Base-by-base conservation (phyloP, 192 early-diverging fungal species). In the Backusella tarrabulga region DNA sequence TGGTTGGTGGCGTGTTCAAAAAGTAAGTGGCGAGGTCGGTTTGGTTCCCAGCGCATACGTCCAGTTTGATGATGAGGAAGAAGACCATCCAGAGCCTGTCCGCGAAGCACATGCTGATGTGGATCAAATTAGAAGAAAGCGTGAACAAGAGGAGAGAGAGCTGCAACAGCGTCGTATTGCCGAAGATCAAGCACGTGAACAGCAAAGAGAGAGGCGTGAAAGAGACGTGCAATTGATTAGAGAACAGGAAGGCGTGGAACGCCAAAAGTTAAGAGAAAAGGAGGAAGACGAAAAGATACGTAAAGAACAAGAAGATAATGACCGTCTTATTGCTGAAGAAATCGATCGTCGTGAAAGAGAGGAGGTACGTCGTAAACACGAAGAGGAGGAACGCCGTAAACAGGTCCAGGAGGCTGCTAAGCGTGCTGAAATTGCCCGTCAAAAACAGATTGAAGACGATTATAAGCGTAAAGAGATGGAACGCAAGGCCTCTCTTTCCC, bases 31-130 rank as follows among this genome's bases (percentile, higher is more conserved):
- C 3, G 54, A 78, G 9, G 67, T 88, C 40, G 97, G 97, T 9
- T 89, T 99, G 40, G 93, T 97, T 3, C 97, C 97, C 4, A 90
- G 93, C 12, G 86, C 90, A 4, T 99, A 98, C 77, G 74, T 99
- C 9, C 89, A 81, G 66, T 77, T 81, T 34, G 29, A 74, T 69
- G 85, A 86, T 1, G 76, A 78, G 42, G 73, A 77, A 41, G 34
- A 40, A 1, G 60, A 67, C 63, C 76, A 68, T 2, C 75, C 79
- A 36, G 76, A 40, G 38, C 79, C 23, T 8, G 32, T 73, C 4
- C 21, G 14, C 34, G 74, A 75, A 44, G 74, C 75, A 38, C 54
- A 67, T 60, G 76, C 63, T 7, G 68, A 41, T 41, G 68, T 70
- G 38, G 71, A 72, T 32, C 29, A 50, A 50, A 72, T 44, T 32